Conservation (phyloP, 805 yeast genomes). For the Lachancea sp. region DNA sequence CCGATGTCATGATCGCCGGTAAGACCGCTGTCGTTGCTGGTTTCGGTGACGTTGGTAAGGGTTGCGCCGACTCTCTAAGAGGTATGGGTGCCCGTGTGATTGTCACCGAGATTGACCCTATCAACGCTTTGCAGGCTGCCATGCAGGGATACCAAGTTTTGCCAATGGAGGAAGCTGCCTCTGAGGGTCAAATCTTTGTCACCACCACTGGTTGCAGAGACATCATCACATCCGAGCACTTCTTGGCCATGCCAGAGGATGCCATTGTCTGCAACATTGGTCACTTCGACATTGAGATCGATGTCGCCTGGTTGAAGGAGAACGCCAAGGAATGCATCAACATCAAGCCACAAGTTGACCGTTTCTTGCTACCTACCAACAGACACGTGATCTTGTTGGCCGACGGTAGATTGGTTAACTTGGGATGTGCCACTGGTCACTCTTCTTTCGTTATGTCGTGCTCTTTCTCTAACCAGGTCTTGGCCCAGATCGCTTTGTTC, state of each 20-base stretch:
- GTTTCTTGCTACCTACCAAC: slow-evolving; percentile 83
- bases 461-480: slow-evolving; percentile 98
- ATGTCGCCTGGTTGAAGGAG: slow-evolving; percentile 96
- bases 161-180: slow-evolving; percentile 90
- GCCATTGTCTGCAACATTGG: slow-evolving; percentile 99
- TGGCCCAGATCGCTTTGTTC: slow-evolving; percentile 97
- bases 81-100: slow-evolving; percentile 99
- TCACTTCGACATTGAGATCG: slow-evolving; percentile 98
- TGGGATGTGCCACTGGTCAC: slow-evolving; percentile 99
- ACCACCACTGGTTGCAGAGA: slow-evolving; percentile 99
- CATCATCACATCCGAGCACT: slow-evolving; percentile 85
- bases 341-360: slow-evolving; percentile 99
- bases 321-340: slow-evolving; percentile 90
- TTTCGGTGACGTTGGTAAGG: slow-evolving; percentile 99
- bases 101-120: slow-evolving; percentile 96
- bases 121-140: slow-evolving; percentile 98
- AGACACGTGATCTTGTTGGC: slow-evolving; percentile 94
- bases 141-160: slow-evolving; percentile 97
- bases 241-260: slow-evolving; percentile 93
- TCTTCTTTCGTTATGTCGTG: slow-evolving; percentile 98
- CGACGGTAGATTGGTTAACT: slow-evolving; percentile 98
- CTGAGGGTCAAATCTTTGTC: slow-evolving; percentile 92
- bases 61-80: slow-evolving; percentile 98
- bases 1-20: slow-evolving; percentile 99
- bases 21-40: slow-evolving; percentile 98